These are phyloP conservation scores for Botryosphaeria agaves DNA, from an alignment of 2,329 filamentous ascomycete species.

Conservation along the genomic window DNA sequence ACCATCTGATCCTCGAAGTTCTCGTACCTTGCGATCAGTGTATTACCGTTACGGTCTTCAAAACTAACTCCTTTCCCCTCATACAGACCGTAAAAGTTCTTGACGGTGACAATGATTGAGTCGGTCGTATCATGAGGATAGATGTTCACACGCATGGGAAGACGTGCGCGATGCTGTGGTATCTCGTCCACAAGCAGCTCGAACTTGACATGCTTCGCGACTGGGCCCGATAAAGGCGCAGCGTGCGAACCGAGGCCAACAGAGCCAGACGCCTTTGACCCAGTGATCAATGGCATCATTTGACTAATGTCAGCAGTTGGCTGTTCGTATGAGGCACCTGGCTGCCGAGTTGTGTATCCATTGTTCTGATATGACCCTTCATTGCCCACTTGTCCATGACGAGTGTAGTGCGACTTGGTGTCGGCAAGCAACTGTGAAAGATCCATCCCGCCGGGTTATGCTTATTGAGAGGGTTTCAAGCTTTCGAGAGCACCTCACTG, in stretches of 20 bases:
- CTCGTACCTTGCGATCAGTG: conserved; percentile 87
- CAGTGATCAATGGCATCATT: too few species aligned
- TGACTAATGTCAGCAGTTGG: too few species aligned
- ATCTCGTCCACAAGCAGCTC: conserved; percentile 54
- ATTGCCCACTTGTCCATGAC: not conserved
- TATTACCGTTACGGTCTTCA: conserved; percentile 76
- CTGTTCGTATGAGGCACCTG: too few species aligned
- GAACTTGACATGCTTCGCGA: conserved; percentile 58
- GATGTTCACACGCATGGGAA: conserved; percentile 80
- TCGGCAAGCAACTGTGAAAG: conserved; percentile 17
- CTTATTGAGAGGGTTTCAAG: not conserved
- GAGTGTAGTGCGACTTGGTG: conserved; percentile 2
- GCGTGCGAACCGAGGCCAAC: too few species aligned
- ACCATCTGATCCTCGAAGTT: conserved; percentile 88
- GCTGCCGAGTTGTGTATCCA: conserved; percentile 14
- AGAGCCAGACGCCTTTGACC: too few species aligned
- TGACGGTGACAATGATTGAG: conserved; percentile 94
- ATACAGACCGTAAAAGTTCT: conserved; percentile 97
- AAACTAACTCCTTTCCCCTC: conserved; percentile 78
- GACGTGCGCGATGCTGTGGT: conserved; percentile 51
- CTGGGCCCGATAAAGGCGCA: conserved; percentile 5
- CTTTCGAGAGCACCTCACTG: not conserved
- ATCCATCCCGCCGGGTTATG: conserved; percentile 14
- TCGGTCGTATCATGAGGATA: conserved; percentile 93
- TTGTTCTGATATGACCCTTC: conserved; percentile 8